Conservation (phyloP, 306 rosid species). For the Castanea crenata region DNA sequence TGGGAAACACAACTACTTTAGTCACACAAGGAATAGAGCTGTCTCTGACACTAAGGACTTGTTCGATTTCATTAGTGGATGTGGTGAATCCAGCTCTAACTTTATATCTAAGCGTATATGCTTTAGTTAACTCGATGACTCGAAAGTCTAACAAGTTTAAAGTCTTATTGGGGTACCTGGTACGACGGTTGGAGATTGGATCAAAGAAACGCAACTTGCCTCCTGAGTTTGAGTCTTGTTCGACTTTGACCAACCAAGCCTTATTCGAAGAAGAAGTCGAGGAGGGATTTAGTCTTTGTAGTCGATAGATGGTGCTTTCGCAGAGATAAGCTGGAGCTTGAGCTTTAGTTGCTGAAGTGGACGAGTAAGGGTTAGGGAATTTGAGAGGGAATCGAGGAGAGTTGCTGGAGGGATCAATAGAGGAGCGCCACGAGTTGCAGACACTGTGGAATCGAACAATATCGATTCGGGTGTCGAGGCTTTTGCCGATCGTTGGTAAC, state of each 20-base stretch:
- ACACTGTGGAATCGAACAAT: slow-evolving; percentile 57
- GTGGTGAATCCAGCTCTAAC: no score
- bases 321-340: background rate
- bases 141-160: slow-evolving; percentile 35
- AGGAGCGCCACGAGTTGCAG: slow-evolving; percentile 39
- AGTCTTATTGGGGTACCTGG: background rate
- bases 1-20: slow-evolving; percentile 49
- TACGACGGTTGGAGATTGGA: slow-evolving; percentile 31
- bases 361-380: slow-evolving; percentile 23
- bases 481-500: slow-evolving; percentile 41
- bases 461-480: slow-evolving; percentile 35
- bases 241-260: slow-evolving; percentile 44
- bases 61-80: no score
- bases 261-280: slow-evolving; percentile 5
- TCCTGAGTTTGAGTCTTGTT: slow-evolving; percentile 17
- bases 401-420: slow-evolving; percentile 26
- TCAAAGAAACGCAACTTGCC: slow-evolving; percentile 23
- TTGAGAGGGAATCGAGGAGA: slow-evolving; percentile 32
- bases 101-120: slow-evolving; percentile 21
- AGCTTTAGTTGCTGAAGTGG: background rate
- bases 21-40: slow-evolving; percentile 7
- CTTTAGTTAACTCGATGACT: slow-evolving; percentile 34
- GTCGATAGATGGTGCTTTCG: slow-evolving; percentile 30
- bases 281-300: slow-evolving; percentile 22
- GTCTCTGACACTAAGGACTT: background rate